phyloP scores from a whole-genome alignment of 75 land plant species.

The Isoetes taiwanensis region DNA sequence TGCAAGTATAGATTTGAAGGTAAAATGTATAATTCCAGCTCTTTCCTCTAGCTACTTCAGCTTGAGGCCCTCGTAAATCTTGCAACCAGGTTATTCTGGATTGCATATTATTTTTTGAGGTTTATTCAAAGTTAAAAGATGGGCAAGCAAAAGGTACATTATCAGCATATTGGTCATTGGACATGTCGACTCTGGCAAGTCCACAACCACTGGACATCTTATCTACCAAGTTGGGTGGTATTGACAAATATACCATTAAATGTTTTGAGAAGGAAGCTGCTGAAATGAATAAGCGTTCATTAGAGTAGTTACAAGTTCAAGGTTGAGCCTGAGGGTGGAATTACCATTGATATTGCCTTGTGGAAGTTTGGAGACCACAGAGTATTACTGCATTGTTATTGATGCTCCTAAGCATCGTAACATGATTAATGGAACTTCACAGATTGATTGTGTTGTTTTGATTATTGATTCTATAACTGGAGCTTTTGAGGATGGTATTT shows the following conservation, averaged over 20 bases:
- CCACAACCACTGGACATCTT: constrained; percentile 51
- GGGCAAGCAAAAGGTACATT: constrained; percentile 52
- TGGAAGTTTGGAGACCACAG: constrained; percentile 36
- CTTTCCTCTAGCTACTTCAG: no score
- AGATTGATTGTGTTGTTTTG: no score
- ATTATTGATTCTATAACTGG: no score
- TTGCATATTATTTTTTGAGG: no score
- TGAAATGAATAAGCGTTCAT: constrained; percentile 66
- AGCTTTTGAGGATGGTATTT: no score
- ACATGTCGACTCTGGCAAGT: constrained; percentile 60
- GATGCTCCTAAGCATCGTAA: no score
- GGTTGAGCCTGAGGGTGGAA: constrained; percentile 59
- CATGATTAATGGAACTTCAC: no score
- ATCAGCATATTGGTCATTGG: constrained; percentile 70
- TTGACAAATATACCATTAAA: constrained; percentile 62
- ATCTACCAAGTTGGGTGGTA: constrained; percentile 60
- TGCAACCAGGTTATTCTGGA: no score
- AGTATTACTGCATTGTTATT: not conserved
- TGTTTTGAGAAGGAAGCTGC: constrained; percentile 63
- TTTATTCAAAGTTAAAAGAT: no score
- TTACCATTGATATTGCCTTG: constrained; percentile 54
- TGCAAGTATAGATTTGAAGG: no score
- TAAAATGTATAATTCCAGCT: no score
- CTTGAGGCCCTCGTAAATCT: no score
- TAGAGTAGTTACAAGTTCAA: constrained; percentile 37